Evolutionary conservation across 345 rosid species (phyloP).

Genomic region (Laguncularia racemosa): DNA sequence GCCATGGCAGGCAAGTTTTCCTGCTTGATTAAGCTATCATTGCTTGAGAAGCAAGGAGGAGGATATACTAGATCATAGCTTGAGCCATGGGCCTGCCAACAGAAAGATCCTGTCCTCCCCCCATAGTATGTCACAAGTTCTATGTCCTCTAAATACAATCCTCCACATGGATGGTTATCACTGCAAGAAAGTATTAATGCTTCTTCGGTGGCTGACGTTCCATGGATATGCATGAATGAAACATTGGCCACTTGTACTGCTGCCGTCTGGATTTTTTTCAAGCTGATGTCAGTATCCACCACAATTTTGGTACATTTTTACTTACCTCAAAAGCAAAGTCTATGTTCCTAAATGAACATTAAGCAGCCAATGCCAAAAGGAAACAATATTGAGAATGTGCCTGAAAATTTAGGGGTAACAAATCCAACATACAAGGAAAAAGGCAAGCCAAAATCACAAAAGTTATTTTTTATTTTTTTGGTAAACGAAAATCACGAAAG

Average conservation of each 20-base stretch:
- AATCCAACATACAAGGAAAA: too few relatives aligned
- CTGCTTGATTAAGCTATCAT: slow-evolving; percentile 35
- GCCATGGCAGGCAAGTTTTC: slow-evolving; percentile 16
- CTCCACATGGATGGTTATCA: slow-evolving; percentile 49
- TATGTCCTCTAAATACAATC: slow-evolving; percentile 55
- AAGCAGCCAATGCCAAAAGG: too few relatives aligned
- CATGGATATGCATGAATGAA: slow-evolving; percentile 44
- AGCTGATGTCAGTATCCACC: too few relatives aligned
- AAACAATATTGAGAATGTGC: too few relatives aligned
- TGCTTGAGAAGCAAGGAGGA: slow-evolving; percentile 42
- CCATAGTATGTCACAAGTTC: slow-evolving; percentile 34
- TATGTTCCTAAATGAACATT: too few relatives aligned
- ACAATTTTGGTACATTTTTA: too few relatives aligned
- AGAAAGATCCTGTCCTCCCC: slow-evolving; percentile 38
- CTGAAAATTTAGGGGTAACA: too few relatives aligned
- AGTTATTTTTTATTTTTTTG: too few relatives aligned
- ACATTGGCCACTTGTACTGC: slow-evolving; percentile 63
- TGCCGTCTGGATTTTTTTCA: slow-evolving; percentile 41
- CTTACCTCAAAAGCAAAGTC: too few relatives aligned
- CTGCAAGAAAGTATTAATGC: slow-evolving; percentile 76
- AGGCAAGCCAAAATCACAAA: too few relatives aligned
- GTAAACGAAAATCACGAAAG: too few relatives aligned
- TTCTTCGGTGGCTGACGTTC: slow-evolving; percentile 73
- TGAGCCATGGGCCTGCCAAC: slow-evolving; percentile 83
- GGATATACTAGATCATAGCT: slow-evolving; percentile 49